phyloP scores from a whole-genome alignment of 495 filamentous ascomycete genomes.

The Aspergillus haitiensis region DNA sequence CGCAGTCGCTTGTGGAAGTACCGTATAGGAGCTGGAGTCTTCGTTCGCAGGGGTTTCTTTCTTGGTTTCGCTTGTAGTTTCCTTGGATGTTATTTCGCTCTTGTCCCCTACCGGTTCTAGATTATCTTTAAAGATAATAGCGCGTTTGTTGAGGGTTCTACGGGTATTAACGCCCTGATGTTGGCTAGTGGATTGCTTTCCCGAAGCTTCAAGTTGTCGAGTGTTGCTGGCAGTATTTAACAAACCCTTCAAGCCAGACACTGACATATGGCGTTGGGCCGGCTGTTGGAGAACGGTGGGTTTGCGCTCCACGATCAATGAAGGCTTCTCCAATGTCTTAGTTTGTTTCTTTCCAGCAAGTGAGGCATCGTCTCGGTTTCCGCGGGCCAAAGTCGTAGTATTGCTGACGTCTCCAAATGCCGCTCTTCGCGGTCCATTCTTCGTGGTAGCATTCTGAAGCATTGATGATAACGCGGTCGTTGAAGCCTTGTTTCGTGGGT shows the following conservation, averaged over 20 bases:
- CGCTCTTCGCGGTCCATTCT: conserved; percentile 68
- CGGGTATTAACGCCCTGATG: conserved; percentile 40
- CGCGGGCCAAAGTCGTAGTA: conserved; percentile 52
- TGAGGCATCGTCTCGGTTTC: conserved; percentile 54
- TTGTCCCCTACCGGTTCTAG: conserved; percentile 36
- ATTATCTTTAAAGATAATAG: conserved; percentile 66
- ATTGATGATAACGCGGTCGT: conserved; percentile 64
- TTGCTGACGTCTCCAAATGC: conserved; percentile 83
- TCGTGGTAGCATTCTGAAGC: conserved; percentile 57
- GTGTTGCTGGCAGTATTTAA: conserved; percentile 42
- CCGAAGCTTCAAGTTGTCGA: conserved; percentile 37
- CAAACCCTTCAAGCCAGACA: conserved; percentile 46
- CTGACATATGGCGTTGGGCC: conserved; percentile 62
- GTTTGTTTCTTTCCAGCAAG: conserved; percentile 49
- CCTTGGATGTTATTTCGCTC: conserved; percentile 40
- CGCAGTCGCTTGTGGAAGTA: conserved; percentile 14
- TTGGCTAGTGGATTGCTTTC: conserved; percentile 35
- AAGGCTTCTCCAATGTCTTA: conserved; percentile 46
- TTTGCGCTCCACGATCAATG: conserved; percentile 45
- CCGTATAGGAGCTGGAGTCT: conserved; percentile 9
- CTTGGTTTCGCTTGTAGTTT: conserved; percentile 27
- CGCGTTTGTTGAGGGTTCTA: conserved; percentile 59
- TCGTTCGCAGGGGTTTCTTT: conserved; percentile 21
- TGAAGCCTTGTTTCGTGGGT: conserved; percentile 76
- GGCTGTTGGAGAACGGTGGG: conserved; percentile 56